Base-by-base conservation (phyloP, 164 flowering plant genomes). In the Nymphaea thermarum region DNA sequence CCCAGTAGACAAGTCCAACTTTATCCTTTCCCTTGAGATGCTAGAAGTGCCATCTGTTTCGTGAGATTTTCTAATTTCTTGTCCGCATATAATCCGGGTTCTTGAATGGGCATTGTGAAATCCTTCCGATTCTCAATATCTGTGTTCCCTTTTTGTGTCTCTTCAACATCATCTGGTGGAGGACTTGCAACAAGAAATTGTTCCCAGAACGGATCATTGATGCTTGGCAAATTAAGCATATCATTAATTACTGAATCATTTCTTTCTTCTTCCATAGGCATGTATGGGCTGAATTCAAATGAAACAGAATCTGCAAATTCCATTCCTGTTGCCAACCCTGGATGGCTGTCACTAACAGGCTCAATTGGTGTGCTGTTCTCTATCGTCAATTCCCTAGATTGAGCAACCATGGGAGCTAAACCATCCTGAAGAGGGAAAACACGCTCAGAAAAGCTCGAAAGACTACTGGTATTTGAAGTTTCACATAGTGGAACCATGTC, bases 21-120 rank as follows among this genome's bases (percentile, higher is more conserved):
- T 25, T 25, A 25, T 25, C 36, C 36, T 25, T 25, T 59, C 45
- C 60, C 53, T n/a, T 74, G 74, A 4, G 89, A 80, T 44, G 80
- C 15, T 11, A 87, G 83, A 71, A 79, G 80, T 15, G 75, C 87
- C 89, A 87, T 82, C 71, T 83, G 86, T 62, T 82, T 84, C 16
- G 88, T 79, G 4, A 87, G 79, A 71, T 80, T 77, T 67, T 82
- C 70, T 85, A 87, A 64, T 65, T 76, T 65, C 72, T 84, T 72
- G 53, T 68, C n/a, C 43, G 70, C 74, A 51, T 80, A 75, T 82
- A 77, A 76, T 14, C 73, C 81, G 63, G 65, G 68, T 42, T 67
- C 80, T 66, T 73, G 65, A 59, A 42, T 77, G 10, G 43, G 25
- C 16, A 78, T 78, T n/a, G 2, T 70, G 44, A 77, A 79, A 16